A percentile compares a stretch with the other conserved stretches of the same genome.
Conservation (phyloP, 2,329 filamentous ascomycete species). For the Exophiala calicioides region DNA sequence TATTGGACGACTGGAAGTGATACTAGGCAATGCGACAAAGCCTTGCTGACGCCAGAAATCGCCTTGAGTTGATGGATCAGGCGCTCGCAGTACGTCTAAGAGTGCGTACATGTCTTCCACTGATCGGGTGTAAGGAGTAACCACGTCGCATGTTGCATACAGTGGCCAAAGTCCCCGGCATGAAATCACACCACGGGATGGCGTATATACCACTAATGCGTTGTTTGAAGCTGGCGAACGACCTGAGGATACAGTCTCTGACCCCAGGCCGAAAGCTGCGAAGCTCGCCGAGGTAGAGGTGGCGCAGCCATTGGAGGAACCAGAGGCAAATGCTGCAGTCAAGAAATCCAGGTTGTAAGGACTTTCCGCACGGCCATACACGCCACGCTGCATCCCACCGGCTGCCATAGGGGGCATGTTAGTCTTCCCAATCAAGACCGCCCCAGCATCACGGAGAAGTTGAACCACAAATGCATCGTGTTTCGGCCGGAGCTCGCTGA, state of each 20-base stretch:
- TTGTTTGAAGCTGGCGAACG: constrained; percentile 57
- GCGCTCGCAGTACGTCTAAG: constrained; percentile 22
- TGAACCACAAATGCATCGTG: constrained; percentile 33
- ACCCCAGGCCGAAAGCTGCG: constrained; percentile 52
- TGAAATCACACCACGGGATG: constrained; percentile 53
- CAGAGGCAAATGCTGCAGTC: constrained; percentile 53
- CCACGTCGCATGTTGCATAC: constrained; percentile 54
- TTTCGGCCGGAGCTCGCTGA: constrained; percentile 50
- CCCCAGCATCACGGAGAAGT: constrained; percentile 32
- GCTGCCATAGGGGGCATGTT: constrained; percentile 57
- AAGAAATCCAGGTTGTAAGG: constrained; percentile 57
- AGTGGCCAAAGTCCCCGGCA: constrained; percentile 54
- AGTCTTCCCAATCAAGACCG: constrained; percentile 36
- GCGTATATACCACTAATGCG: constrained; percentile 54
- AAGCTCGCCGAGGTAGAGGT: constrained; percentile 53
- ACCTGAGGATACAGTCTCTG: constrained; percentile 56
- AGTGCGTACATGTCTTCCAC: constrained; percentile 49
- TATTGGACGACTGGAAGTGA: constrained; percentile 30
- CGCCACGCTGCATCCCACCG: constrained; percentile 59
- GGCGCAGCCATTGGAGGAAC: constrained; percentile 57
- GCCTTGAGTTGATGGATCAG: constrained; percentile 12
- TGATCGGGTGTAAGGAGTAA: constrained; percentile 52
- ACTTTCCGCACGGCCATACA: constrained; percentile 58
- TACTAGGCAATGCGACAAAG: constrained; percentile 12
- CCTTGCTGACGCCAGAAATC: constrained; percentile 31